These are phyloP conservation scores for Claviceps sp. DNA, from an alignment of 2,329 filamentous ascomycete genomes.

Conservation along the genomic window DNA sequence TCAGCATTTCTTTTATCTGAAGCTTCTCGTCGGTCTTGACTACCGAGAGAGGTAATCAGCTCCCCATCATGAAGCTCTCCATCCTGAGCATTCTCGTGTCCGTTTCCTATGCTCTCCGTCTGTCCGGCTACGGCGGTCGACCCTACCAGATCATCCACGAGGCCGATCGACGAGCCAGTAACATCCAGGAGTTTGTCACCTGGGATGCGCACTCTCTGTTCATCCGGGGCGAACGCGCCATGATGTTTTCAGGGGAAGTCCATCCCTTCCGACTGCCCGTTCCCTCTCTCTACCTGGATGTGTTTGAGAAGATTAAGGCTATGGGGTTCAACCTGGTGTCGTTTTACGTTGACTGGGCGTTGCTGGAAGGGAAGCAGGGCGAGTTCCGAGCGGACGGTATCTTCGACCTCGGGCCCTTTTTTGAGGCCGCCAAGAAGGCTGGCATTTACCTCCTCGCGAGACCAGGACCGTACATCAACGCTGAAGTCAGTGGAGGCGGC, in stretches of 20 bases:
- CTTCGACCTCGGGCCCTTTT: slow-evolving; percentile 61
- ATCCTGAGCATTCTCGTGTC: background rate
- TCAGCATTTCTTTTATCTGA: no score
- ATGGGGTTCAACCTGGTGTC: slow-evolving; percentile 69
- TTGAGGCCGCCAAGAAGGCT: slow-evolving; percentile 57
- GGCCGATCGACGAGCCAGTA: slow-evolving; percentile 9
- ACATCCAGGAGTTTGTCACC: slow-evolving; percentile 35
- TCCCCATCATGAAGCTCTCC: slow-evolving; percentile 12
- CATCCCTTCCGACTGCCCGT: slow-evolving; percentile 48
- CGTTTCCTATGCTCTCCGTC: slow-evolving; percentile 4
- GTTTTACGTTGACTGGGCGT: slow-evolving; percentile 68
- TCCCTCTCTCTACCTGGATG: slow-evolving; percentile 44
- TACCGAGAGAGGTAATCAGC: background rate
- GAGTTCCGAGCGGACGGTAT: slow-evolving; percentile 57
- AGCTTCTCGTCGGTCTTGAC: background rate
- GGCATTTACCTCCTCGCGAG: slow-evolving; percentile 66
- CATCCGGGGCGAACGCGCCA: slow-evolving; percentile 53
- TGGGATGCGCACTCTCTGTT: slow-evolving; percentile 63
- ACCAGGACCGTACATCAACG: slow-evolving; percentile 66
- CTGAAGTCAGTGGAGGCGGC: slow-evolving; percentile 62
- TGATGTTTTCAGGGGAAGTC: slow-evolving; percentile 62
- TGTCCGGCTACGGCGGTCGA: slow-evolving; percentile 6
- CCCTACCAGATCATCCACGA: slow-evolving; percentile 12
- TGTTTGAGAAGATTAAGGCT: slow-evolving; percentile 74
- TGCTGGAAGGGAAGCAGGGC: slow-evolving; percentile 61